These are phyloP conservation scores for Cordyceps cateniannulata DNA, from an alignment of 2,329 filamentous ascomycete species.

Conservation along the genomic window DNA sequence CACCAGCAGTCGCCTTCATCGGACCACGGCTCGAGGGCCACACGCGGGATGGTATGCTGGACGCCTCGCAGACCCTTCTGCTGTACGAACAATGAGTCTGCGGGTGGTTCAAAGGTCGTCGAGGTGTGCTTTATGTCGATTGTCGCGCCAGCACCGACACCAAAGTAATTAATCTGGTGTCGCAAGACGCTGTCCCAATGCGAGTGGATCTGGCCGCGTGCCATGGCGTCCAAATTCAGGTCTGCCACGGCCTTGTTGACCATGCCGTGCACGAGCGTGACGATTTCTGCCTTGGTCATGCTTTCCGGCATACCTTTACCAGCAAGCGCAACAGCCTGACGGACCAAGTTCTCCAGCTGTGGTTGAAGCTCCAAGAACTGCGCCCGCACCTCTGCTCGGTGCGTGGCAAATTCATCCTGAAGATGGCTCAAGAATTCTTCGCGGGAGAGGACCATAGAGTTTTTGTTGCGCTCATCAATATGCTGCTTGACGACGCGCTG, in stretches of 20 bases:
- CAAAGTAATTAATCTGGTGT: slow-evolving; percentile 68
- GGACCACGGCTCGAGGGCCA: slow-evolving; percentile 62
- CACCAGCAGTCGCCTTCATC: slow-evolving; percentile 90
- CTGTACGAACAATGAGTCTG: slow-evolving; percentile 12
- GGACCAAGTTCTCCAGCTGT: slow-evolving; percentile 27
- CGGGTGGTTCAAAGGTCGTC: slow-evolving; percentile 38
- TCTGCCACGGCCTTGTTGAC: slow-evolving; percentile 38
- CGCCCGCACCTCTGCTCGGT: slow-evolving; percentile 32
- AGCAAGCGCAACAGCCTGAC: slow-evolving; percentile 24
- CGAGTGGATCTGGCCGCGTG: slow-evolving; percentile 39
- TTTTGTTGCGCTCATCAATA: slow-evolving; percentile 23
- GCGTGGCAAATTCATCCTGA: slow-evolving; percentile 30
- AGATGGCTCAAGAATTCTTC: slow-evolving; percentile 43
- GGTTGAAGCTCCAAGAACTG: slow-evolving; percentile 34
- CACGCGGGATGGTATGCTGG: slow-evolving; percentile 28
- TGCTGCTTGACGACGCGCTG: slow-evolving; percentile 32
- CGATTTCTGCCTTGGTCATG: slow-evolving; percentile 36
- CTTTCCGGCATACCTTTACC: slow-evolving; percentile 21
- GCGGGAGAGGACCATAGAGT: slow-evolving; percentile 36
- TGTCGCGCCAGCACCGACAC: slow-evolving; percentile 55
- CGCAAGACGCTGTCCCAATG: slow-evolving; percentile 38
- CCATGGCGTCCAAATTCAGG: slow-evolving; percentile 40
- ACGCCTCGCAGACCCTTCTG: slow-evolving; percentile 19
- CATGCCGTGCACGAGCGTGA: slow-evolving; percentile 32
- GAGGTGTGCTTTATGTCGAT: slow-evolving; percentile 58